Base-by-base conservation (phyloP, 352 stramenopile species). In the Peronospora farinosa region DNA sequence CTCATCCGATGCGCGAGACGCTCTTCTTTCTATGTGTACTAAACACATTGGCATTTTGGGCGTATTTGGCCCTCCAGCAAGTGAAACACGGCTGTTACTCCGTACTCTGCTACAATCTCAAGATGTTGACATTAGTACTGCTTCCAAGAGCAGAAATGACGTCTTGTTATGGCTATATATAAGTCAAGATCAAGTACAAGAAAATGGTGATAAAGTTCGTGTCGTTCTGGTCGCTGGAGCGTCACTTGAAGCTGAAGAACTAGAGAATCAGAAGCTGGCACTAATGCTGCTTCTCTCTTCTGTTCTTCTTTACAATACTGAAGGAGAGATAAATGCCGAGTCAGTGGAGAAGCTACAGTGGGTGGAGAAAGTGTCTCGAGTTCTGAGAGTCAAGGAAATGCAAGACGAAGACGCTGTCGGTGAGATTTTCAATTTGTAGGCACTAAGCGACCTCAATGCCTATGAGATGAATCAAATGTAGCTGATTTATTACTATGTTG, bases 251-350 rank as follows among this genome's bases (percentile, higher is more conserved):
- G 48, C 39, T 0, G 37, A 60, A 9, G 31, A 55, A 7, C 12
- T 45, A 30, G 23, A 47, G 37, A 47, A 60, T 30, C 57, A 62
- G 36, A 61, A 43, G 40, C 36, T 63, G 36, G 59, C 69, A 12
- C 60, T 87, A 17, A 40, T 87, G 19, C 54, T 85, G 49, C 56
- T 87, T 54, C 71, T 87, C 31, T 75, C 69, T 35, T 87, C 76
- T 12, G 60, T 59, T 13, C 49, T 87, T 12, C 35, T 85, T 28
- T 85, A 85, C 63, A 84, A 78, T 21, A 54, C 67, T 32, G 72
- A 84, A 37, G 70, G 69, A 36, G 73, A 84, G 36, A 70, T 87
- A 41, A 54, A 76, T 37, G 63, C 58, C 0, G 25, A 60, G 13
- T 64, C 72, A 25, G 51, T 85, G 5, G 69, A 74, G 19, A 51